These are phyloP conservation scores for Flueggea neowawraea DNA, from an alignment of 441 rosid genomes.

Conservation along the genomic window DNA sequence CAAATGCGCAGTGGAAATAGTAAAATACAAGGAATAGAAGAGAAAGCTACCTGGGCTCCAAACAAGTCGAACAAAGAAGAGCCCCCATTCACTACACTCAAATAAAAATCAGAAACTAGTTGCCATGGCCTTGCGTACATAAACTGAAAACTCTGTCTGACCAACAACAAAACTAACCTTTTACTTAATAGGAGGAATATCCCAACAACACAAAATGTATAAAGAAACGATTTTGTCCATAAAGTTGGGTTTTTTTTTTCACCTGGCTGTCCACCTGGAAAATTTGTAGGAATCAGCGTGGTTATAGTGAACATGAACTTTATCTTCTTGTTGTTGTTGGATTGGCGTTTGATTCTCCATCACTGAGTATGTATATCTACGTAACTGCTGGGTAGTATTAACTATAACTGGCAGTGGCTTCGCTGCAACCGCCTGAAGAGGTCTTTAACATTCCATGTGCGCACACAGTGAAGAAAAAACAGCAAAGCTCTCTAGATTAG, in stretches of 20 bases:
- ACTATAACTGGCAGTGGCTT: no score
- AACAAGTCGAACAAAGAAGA: slow-evolving; percentile 42
- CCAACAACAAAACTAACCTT: background rate
- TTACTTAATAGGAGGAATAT: background rate
- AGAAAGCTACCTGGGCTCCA: slow-evolving; percentile 35
- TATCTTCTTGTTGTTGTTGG: slow-evolving; percentile 6
- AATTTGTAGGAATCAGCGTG: slow-evolving; percentile 68
- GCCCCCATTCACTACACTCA: slow-evolving; percentile 51
- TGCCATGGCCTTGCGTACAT: slow-evolving; percentile 83
- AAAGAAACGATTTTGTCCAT: background rate
- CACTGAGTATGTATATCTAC: background rate
- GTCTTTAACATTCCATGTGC: no score
- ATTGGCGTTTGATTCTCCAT: background rate
- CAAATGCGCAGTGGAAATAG: background rate
- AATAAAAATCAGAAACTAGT: slow-evolving; percentile 59
- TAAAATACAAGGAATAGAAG: background rate
- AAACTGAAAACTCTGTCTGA: slow-evolving; percentile 69
- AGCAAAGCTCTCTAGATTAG: no score
- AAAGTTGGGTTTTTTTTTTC: background rate
- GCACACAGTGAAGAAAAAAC: no score
- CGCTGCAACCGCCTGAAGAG: no score
- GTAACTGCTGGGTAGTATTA: background rate
- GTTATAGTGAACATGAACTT: slow-evolving; percentile 53
- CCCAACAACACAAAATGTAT: no score
- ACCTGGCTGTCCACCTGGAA: slow-evolving; percentile 78